These are phyloP conservation scores for Aspergillus amoenus DNA, from an alignment of 2,329 filamentous ascomycete genomes.

Conservation along the genomic window DNA sequence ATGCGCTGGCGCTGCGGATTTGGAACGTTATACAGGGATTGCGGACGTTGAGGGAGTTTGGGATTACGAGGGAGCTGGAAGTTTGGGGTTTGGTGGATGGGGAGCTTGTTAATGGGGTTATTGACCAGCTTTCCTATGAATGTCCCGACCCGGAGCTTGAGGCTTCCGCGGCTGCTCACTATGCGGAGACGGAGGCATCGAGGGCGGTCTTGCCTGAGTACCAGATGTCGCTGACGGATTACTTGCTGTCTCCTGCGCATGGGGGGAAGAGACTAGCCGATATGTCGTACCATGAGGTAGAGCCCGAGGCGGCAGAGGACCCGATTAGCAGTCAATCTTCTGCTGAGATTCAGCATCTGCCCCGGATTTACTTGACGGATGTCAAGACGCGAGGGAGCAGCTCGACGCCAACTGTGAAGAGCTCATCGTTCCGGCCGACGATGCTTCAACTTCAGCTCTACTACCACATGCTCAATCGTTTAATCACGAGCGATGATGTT, in stretches of 20 bases:
- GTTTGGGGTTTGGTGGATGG: slow-evolving; percentile 84
- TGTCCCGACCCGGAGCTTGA: slow-evolving; percentile 74
- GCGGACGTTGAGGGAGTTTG: slow-evolving; percentile 67
- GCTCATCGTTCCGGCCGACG: slow-evolving; percentile 68
- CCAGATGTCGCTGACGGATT: slow-evolving; percentile 48
- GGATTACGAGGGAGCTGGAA: slow-evolving; percentile 72
- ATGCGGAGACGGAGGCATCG: slow-evolving; percentile 37
- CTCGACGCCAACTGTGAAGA: slow-evolving; percentile 59
- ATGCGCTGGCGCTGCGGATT: slow-evolving; percentile 75
- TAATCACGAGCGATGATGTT: slow-evolving; percentile 66
- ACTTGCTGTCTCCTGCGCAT: slow-evolving; percentile 38
- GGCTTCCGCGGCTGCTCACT: slow-evolving; percentile 51
- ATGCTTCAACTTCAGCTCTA: slow-evolving; percentile 89
- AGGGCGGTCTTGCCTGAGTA: slow-evolving; percentile 41
- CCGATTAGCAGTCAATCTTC: slow-evolving; percentile 18
- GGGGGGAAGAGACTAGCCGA: slow-evolving; percentile 38
- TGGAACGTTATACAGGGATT: slow-evolving; percentile 92
- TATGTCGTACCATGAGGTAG: slow-evolving; percentile 20
- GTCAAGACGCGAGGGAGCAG: slow-evolving; percentile 74
- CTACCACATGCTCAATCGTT: slow-evolving; percentile 74
- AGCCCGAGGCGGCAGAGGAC: slow-evolving; percentile 6
- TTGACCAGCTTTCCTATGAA: slow-evolving; percentile 78
- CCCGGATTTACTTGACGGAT: slow-evolving; percentile 73
- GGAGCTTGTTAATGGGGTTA: slow-evolving; percentile 81
- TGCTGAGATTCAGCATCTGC: slow-evolving; percentile 24